These are phyloP conservation scores for Agapanthus africanus DNA, from an alignment of 106 monocot genomes.

Conservation along the genomic window DNA sequence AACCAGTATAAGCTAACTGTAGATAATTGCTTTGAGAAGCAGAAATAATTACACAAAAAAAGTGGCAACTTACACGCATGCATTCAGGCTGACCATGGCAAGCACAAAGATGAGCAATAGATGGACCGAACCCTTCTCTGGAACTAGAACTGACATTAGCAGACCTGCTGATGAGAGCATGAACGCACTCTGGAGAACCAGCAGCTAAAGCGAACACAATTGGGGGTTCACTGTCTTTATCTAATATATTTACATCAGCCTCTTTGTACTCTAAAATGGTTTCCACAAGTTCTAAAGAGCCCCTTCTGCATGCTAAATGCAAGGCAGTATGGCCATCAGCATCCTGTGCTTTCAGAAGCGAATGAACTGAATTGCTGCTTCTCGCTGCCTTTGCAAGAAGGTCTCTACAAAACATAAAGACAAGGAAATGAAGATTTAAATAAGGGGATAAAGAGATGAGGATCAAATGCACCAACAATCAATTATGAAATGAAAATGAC, in stretches of 20 bases:
- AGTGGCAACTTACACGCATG: conserved; percentile 69
- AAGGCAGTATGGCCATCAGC: conserved; percentile 82
- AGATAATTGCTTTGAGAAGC: conserved; percentile 5
- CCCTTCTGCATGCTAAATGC: conserved; percentile 83
- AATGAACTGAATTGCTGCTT: conserved; percentile 45
- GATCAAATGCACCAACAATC: not conserved
- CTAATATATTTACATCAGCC: conserved; percentile 79
- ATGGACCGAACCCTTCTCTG: conserved; percentile 65
- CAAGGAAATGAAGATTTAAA: conserved; percentile 3
- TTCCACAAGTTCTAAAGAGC: conserved; percentile 74
- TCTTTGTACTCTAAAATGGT: conserved; percentile 69
- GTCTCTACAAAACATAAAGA: conserved; percentile 38
- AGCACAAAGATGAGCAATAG: conserved; percentile 88
- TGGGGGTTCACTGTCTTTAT: conserved; percentile 93
- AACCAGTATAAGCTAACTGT: conserved; percentile 3
- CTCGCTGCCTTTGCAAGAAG: conserved; percentile 56
- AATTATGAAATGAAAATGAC: not conserved
- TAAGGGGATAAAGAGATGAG: not conserved
- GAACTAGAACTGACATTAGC: conserved; percentile 59
- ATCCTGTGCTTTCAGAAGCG: conserved; percentile 82
- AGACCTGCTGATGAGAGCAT: conserved; percentile 61
- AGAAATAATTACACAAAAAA: not conserved
- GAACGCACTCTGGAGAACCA: conserved; percentile 78
- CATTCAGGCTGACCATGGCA: conserved; percentile 94
- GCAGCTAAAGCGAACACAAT: conserved; percentile 85